Evolutionary conservation across 2,329 filamentous ascomycete species (phyloP).

Genomic region (Paecilomyces sp.): DNA sequence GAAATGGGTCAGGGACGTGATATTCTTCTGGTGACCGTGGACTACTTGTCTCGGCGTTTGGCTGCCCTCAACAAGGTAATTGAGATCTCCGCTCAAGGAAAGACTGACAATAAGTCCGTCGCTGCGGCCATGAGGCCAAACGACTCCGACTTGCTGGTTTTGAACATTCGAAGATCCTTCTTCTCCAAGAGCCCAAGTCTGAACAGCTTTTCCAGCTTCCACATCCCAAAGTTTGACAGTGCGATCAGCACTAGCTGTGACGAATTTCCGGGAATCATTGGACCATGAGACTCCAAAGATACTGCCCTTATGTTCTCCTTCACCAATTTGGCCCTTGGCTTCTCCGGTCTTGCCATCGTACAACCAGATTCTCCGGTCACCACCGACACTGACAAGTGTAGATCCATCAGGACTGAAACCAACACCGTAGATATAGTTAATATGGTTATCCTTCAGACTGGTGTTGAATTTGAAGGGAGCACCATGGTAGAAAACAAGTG

Average conservation of each 20-base stretch:
- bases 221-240: slow-evolving; percentile 93
- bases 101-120: slow-evolving; percentile 88
- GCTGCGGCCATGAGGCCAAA: slow-evolving; percentile 73
- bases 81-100: slow-evolving; percentile 80
- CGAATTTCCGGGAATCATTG: slow-evolving; percentile 75
- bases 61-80: slow-evolving; percentile 72
- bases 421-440: slow-evolving; percentile 80
- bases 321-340: slow-evolving; percentile 60
- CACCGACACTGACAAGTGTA: slow-evolving; percentile 76
- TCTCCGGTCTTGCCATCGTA: slow-evolving; percentile 97
- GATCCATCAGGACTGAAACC: slow-evolving; percentile 86
- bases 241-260: slow-evolving; percentile 88
- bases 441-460: slow-evolving; percentile 72
- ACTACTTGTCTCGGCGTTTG: slow-evolving; percentile 63
- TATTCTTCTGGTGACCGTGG: slow-evolving; percentile 83
- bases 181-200: slow-evolving; percentile 78
- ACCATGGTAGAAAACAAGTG: slow-evolving; percentile 86
- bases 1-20: slow-evolving; percentile 65
- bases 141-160: slow-evolving; percentile 90
- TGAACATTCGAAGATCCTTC: slow-evolving; percentile 64
- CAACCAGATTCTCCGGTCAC: slow-evolving; percentile 86
- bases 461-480: slow-evolving; percentile 93
- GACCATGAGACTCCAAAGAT: slow-evolving; percentile 92
- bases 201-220: slow-evolving; percentile 66
- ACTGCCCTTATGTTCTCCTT: slow-evolving; percentile 79